Evolutionary conservation across 371 early-diverging fungal genomes (phyloP).

Genomic region (Cokeromyces recurvatus): DNA sequence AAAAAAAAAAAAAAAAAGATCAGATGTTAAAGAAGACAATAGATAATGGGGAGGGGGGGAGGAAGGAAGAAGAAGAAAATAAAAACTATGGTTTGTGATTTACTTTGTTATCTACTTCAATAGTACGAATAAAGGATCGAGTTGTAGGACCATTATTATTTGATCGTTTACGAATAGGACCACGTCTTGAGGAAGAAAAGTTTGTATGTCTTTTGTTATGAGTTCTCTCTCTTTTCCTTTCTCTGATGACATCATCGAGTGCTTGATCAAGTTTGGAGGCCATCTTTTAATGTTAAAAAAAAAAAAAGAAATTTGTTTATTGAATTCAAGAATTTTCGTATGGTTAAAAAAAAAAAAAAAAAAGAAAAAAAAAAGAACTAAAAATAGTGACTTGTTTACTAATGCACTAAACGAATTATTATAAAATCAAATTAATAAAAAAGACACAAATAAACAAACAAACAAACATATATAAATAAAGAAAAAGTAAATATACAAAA

Average conservation of each 20-base stretch:
- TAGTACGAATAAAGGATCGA: conserved; percentile 32
- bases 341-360: neutral
- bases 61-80: too few relatives aligned
- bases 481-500: too few relatives aligned
- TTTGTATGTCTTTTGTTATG: conserved; percentile 11
- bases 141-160: conserved; percentile 4
- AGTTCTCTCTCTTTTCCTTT: conserved; percentile 23
- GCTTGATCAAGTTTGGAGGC: conserved; percentile 41
- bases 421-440: too few relatives aligned
- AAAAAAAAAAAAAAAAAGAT: too few relatives aligned
- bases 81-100: too few relatives aligned
- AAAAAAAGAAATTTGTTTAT: neutral
- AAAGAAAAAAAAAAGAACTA: neutral
- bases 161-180: conserved; percentile 27
- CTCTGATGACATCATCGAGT: conserved; percentile 51
- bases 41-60: too few relatives aligned
- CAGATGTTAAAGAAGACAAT: too few relatives aligned
- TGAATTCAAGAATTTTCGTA: too few relatives aligned
- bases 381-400: too few relatives aligned
- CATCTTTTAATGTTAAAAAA: conserved; percentile 17
- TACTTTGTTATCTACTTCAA: too few relatives aligned
- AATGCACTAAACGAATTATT: neutral
- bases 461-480: too few relatives aligned
- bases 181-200: conserved; percentile 1
- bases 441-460: too few relatives aligned